Evolutionary conservation across 2,329 filamentous ascomycete genomes (phyloP), one percentile per base, ranked within the genome.

Genomic region (Arthroderma sp.): DNA sequence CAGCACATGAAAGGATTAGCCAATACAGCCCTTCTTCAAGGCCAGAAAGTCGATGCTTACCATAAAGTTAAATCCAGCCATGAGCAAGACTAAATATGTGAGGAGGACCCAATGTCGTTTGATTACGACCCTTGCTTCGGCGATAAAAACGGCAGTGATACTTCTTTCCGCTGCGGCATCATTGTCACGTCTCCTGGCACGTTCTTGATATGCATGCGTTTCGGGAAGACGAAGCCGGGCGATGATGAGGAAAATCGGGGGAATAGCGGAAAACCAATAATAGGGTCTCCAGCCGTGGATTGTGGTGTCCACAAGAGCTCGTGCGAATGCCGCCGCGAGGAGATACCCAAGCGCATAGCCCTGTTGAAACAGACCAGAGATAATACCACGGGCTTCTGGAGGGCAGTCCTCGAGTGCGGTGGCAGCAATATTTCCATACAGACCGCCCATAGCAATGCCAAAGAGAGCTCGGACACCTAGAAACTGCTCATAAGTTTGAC

Each of bases 61-160:
- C 83, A 91, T 87, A 59, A 91, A 93, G 66, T 93, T 94, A 70
- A 94, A 91, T 3, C 86, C 86, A 1, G 85, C 82, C 85, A 93
- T 93, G 34, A 94, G 70, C 15, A 94, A 68, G 5, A 94, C 84
- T 46, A 94, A 70, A 64, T 94, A 94, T 32, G 79, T 68, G 45
- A 94, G 69, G 2, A 93, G 64, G 10, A 51, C 38, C 49, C 47
- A 51, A 30, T 51, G 44, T 3, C 38, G n/a, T 29, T 42, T 42
- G 5, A 50, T 32, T n/a, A 22, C 43, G 3, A 40, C 27, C 1
- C n/a, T 28, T 32, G 36, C 48, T 32, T 49, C 45, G 7, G 48
- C 48, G 28, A 89, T 44, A 59, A 94, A 91, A 0, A 81, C 78
- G 38, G 73, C 72, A 6, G 77, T 75, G 9, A 82, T 71, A 52